Evolutionary conservation across 129 eudicot species (phyloP).

Genomic region (Flaveria linearis): DNA sequence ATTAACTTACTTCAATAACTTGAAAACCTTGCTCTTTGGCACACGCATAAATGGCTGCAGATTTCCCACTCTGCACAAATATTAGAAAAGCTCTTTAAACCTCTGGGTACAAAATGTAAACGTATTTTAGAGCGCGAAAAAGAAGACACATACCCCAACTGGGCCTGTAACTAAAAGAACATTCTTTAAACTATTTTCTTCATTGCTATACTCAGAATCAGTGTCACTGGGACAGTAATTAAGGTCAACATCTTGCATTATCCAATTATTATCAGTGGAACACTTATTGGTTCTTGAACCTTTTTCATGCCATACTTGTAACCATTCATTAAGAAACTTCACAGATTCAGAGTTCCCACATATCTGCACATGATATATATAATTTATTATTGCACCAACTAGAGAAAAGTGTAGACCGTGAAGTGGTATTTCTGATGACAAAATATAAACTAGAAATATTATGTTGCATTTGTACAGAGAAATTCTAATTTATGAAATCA

Average conservation of each 20-base stretch:
- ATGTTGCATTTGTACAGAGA: not conserved
- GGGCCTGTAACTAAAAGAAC: conserved; percentile 93
- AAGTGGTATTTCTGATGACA: not conserved
- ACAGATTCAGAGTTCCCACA: conserved; percentile 86
- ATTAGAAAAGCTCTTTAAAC: conserved; percentile 19
- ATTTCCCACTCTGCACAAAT: conserved; percentile 80
- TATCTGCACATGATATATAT: conserved; percentile 49
- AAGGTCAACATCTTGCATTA: conserved; percentile 40
- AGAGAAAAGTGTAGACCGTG: not conserved
- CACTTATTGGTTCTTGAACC: conserved; percentile 48
- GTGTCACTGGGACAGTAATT: conserved; percentile 51
- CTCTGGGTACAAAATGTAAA: not conserved
- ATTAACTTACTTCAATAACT: conserved; percentile 73
- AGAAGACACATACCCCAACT: conserved; percentile 73
- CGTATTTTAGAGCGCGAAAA: conserved; percentile 20
- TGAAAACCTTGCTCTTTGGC: conserved; percentile 97
- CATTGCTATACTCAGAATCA: conserved; percentile 53
- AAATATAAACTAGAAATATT: not conserved
- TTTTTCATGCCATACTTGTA: conserved; percentile 69
- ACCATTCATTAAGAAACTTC: conserved; percentile 74
- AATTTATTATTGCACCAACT: not conserved
- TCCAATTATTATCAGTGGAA: conserved; percentile 25
- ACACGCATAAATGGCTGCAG: conserved; percentile 98
- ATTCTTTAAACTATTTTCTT: conserved; percentile 64
- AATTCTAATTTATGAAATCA: conserved; percentile 17